These are phyloP conservation scores for Venturiaceae sp. DNA, from an alignment of 2,329 filamentous ascomycete genomes.

Conservation along the genomic window DNA sequence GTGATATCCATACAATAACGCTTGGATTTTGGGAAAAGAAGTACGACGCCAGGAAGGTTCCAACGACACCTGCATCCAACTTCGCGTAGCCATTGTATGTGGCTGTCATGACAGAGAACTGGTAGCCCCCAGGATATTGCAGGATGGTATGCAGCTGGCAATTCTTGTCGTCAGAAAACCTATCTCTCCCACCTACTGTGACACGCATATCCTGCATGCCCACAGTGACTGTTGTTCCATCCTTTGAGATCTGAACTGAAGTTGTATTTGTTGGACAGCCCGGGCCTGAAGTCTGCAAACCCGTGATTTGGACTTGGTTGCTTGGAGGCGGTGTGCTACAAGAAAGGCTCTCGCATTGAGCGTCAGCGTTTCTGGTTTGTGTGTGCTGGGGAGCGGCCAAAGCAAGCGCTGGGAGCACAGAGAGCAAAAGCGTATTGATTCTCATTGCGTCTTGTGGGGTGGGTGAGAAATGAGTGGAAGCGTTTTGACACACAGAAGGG, in stretches of 20 bases:
- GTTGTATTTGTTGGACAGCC: neutral
- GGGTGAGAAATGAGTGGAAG: neutral
- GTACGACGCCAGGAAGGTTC: neutral
- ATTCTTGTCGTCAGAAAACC: neutral
- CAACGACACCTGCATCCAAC: neutral
- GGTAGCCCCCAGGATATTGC: neutral
- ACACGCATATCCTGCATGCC: neutral
- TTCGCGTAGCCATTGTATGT: neutral
- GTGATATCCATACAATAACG: neutral
- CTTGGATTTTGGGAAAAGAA: neutral
- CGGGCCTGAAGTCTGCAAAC: neutral
- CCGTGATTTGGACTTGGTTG: neutral
- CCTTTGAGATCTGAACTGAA: neutral
- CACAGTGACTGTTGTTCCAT: neutral
- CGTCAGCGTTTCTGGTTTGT: neutral
- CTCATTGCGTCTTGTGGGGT: neutral
- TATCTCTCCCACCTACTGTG: no score
- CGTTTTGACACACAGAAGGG: neutral
- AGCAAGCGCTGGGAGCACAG: neutral
- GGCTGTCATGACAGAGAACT: conserved; percentile 1
- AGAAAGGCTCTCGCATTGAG: neutral
- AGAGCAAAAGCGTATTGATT: neutral
- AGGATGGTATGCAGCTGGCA: neutral
- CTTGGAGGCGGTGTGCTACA: neutral
- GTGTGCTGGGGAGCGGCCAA: neutral